These are phyloP conservation scores for Chaetoceros tenuissimus DNA, from an alignment of 108 stramenopile genomes.

Conservation along the genomic window DNA sequence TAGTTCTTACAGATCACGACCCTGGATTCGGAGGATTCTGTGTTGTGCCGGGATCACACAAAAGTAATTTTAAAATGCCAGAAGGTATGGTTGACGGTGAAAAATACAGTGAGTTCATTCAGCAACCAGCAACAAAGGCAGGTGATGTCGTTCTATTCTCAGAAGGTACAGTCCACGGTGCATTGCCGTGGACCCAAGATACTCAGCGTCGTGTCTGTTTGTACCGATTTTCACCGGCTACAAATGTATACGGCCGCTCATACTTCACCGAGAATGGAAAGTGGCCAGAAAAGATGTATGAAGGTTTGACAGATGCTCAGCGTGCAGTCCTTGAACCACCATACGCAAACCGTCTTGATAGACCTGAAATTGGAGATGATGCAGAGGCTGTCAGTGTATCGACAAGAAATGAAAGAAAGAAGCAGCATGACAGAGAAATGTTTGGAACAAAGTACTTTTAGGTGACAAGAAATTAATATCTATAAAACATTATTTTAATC, in stretches of 20 bases:
- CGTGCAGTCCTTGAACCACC: constrained; percentile 84
- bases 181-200: constrained; percentile 65
- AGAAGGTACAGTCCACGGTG: constrained; percentile 91
- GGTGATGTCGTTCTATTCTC: constrained; percentile 88
- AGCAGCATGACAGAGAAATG: constrained; percentile 70
- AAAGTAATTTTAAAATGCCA: constrained; percentile 84
- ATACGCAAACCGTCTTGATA: constrained; percentile 80
- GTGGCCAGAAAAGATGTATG: constrained; percentile 76
- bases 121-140: constrained; percentile 84
- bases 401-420: constrained; percentile 63
- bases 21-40: constrained; percentile 86
- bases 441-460: constrained; percentile 88
- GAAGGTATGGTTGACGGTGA: constrained; percentile 80
- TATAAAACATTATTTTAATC: not conserved
- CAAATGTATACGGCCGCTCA: constrained; percentile 72
- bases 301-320: constrained; percentile 71
- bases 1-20: constrained; percentile 79
- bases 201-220: constrained; percentile 65
- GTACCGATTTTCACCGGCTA: constrained; percentile 81
- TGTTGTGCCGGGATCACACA: constrained; percentile 87
- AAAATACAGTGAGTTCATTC: constrained; percentile 57
- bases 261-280: constrained; percentile 75
- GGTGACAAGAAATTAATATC: not conserved
- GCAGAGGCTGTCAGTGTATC: constrained; percentile 54
- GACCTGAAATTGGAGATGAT: constrained; percentile 63